These are phyloP conservation scores for Plasmodium knowlesi DNA, from an alignment of 169 alveolate species.

Conservation along the genomic window DNA sequence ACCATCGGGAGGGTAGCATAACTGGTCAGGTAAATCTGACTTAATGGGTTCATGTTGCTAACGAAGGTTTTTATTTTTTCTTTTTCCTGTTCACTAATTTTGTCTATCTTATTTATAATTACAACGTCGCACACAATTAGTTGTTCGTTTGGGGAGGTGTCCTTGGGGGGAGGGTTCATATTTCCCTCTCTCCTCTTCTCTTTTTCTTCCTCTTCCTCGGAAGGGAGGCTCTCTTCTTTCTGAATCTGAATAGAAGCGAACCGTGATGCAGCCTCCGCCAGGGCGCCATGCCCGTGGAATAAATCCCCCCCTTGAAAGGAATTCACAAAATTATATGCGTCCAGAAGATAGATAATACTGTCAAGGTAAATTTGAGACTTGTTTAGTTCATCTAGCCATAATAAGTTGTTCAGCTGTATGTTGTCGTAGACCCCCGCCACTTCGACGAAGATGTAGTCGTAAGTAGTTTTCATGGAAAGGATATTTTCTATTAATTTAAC, in stretches of 20 bases:
- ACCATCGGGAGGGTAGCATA: constrained; percentile 43
- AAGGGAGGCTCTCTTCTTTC: not conserved
- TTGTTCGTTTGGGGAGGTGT: constrained; percentile 21
- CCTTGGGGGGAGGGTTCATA: not conserved
- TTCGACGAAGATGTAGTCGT: constrained; percentile 69
- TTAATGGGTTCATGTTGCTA: constrained; percentile 44
- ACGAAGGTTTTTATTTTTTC: constrained; percentile 36
- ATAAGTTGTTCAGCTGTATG: constrained; percentile 46
- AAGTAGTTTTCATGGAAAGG: constrained; percentile 32
- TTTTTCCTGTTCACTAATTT: constrained; percentile 30
- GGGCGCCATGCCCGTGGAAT: not conserved
- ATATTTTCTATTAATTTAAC: constrained; percentile 66
- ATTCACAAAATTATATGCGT: constrained; percentile 44
- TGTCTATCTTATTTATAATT: constrained; percentile 61
- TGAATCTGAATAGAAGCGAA: not conserved
- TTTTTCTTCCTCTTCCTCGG: not conserved
- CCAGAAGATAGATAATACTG: constrained; percentile 58
- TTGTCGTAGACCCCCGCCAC: constrained; percentile 70
- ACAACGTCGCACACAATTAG: constrained; percentile 63
- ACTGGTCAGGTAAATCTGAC: constrained; percentile 33
- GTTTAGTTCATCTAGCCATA: constrained; percentile 73
- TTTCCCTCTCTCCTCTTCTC: not conserved
- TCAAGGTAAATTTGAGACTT: constrained; percentile 66
- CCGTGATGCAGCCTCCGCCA: not conserved
- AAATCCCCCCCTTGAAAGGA: not conserved